A percentile compares a stretch with the other conserved stretches of the same genome.
Evolutionary conservation across 805 yeast species (phyloP).

Genomic region (Vanderwaltozyma tropicalis): DNA sequence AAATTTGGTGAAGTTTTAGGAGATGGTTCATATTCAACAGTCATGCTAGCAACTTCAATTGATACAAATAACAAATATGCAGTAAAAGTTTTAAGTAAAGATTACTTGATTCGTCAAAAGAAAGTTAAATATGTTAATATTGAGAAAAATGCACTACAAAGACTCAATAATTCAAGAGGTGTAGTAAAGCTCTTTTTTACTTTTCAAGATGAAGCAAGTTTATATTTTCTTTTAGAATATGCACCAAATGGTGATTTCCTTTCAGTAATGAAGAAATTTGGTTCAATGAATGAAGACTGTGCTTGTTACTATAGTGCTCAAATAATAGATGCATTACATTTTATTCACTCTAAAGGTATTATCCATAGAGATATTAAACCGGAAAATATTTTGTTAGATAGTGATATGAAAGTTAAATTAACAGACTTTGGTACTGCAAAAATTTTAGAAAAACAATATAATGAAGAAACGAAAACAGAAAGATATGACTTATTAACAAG

Average conservation of each 20-base stretch:
- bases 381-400: constrained; percentile 63
- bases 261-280: constrained; percentile 53
- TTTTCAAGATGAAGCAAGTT: constrained; percentile 63
- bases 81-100: constrained; percentile 63
- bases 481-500: constrained; percentile 52
- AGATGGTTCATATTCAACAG: constrained; percentile 94
- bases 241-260: constrained; percentile 74
- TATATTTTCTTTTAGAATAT: constrained; percentile 67
- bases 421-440: constrained; percentile 86
- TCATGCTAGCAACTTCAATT: constrained; percentile 75
- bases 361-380: constrained; percentile 79
- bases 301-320: constrained; percentile 63
- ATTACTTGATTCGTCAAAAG: constrained; percentile 70
- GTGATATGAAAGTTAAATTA: constrained; percentile 49
- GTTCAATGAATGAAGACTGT: constrained; percentile 62
- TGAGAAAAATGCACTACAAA: constrained; percentile 68
- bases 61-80: constrained; percentile 65
- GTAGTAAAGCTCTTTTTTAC: constrained; percentile 64
- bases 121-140: constrained; percentile 78
- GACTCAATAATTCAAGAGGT: constrained; percentile 51
- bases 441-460: constrained; percentile 40
- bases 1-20: constrained; percentile 84
- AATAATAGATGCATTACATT: constrained; percentile 59
- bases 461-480: constrained; percentile 28
- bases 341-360: constrained; percentile 65